Evolutionary conservation across 73 alveolate genomes (phyloP), one percentile per base, ranked within the genome.

Genomic region (Diophrys sp.): DNA sequence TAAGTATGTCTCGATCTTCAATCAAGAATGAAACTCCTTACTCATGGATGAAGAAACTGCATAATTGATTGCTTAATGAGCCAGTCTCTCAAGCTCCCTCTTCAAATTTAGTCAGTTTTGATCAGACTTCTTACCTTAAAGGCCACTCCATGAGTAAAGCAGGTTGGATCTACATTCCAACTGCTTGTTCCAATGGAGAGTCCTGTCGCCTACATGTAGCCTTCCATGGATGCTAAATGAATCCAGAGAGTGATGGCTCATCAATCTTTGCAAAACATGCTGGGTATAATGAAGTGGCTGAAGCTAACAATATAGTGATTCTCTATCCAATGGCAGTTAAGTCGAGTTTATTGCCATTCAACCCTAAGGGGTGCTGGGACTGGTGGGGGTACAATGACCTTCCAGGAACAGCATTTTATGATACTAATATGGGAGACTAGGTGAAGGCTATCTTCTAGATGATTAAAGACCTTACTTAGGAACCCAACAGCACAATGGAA

Each of bases 301-400:
- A 82, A 77, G 81, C 75, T 56, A 87, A 87, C 57, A 82, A 87
- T 54, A 32, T 87, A 24, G 77, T 87, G 27, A 75, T 84, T 33
- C 77, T 87, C 30, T 87, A 82, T 56, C 94, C 94, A 24, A 90
- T 82, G 54, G 82, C 77, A 5, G 70, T 44, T 25, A 30, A 67
- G 23, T 23, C 33, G 23, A 33, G 70, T 1, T 30, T 84, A 29
- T 0, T 27, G 0, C 73, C 73, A 62, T 62, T 31, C 23, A 72
- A 73, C 25, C 89, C 84, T 70, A 67, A 55, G 31, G 93, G 93
- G 1, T 86, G 93, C 55, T 86, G 90, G 90, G 93, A 86, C 75
- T 86, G 89, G 90, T 86, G 84, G 84, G 93, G 90, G 0, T 86
- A 86, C 70, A 70, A 81, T 71, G 54, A 54, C 31, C 1, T 54